Evolutionary conservation across 208 protist species (phyloP), one percentile per base, ranked within the genome.

Genomic region (Angomonas deanei): DNA sequence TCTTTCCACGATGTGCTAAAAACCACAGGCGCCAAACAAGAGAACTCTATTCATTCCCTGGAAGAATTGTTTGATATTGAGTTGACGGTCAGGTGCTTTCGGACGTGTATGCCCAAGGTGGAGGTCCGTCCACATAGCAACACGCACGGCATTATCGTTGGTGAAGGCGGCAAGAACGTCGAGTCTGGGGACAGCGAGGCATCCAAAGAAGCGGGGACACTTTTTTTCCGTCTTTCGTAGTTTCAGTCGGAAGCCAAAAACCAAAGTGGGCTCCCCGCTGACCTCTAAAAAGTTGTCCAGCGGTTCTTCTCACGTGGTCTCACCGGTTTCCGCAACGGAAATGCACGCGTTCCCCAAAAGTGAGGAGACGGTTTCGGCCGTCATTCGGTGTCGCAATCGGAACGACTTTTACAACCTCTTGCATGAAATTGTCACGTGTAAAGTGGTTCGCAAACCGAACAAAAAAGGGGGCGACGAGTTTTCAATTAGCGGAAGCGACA

Each of bases 41-140:
- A 50, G 42, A 19, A 50, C 17, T 10, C 17, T 19, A 50, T 50
- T 50, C 42, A 50, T 5, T 10, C 42, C 4, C 19, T 50, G 42
- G 42, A 50, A 19, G 42, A 50, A n/a, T 19, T 50, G 8, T 50
- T 50, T 50, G 42, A 50, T 50, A 50, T 50, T 50, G 42, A 50
- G 15, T 50, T 50, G 42, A 50, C 42, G 13, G 42, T 50, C 17
- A 26, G n/a, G 8, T 50, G 42, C 42, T 50, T 21, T n/a, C 8
- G 42, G 8, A 50, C 42, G 17, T 50, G 42, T n/a, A 50, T 26
- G 42, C 42, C 42, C 17, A 50, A 23, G 19, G 42, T 50, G 8
- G 42, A 50, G 42, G 42, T 50, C 42, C 42, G 42, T 19, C 42
- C 42, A 3, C 4, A 19, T 39, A 39, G 34, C 8, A 23, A 56